Evolutionary conservation across 78 protist genomes (phyloP).

Genomic region (Protostelium mycophagum): DNA sequence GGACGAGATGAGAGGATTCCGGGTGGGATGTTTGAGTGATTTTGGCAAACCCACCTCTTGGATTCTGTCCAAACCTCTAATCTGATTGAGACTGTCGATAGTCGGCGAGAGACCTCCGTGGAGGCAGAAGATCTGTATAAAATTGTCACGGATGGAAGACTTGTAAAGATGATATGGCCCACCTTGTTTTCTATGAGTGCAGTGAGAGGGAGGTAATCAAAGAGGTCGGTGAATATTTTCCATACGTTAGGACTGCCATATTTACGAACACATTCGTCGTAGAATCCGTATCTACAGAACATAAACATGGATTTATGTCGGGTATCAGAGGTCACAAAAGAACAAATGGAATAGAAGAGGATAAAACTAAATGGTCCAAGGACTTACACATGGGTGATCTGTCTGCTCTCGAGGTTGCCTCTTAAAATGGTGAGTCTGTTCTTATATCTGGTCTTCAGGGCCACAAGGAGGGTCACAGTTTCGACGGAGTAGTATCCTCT

Average conservation of each 20-base stretch:
- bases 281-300: slow-evolving; percentile 96
- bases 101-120: slow-evolving; percentile 97
- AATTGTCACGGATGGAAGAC: not conserved
- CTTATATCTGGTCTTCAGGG: slow-evolving; percentile 75
- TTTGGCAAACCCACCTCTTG: no score
- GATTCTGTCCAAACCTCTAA: slow-evolving; percentile 73
- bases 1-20: no score
- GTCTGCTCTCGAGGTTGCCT: slow-evolving; percentile 95
- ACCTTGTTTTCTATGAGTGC: slow-evolving; percentile 83
- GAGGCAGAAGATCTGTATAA: slow-evolving; percentile 81
- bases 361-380: not conserved
- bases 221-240: slow-evolving; percentile 87
- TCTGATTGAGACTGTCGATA: slow-evolving; percentile 79
- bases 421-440: slow-evolving; percentile 83
- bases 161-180: slow-evolving; percentile 15
- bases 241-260: slow-evolving; percentile 90
- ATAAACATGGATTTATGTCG: slow-evolving; percentile 98
- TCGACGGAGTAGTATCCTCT: slow-evolving; percentile 93
- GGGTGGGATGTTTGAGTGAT: no score
- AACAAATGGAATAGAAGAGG: slow-evolving; percentile 83
- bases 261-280: slow-evolving; percentile 92
- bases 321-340: slow-evolving; percentile 94
- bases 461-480: slow-evolving; percentile 75
- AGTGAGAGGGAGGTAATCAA: slow-evolving; percentile 87
- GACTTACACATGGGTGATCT: slow-evolving; percentile 90